Conservation (phyloP, 73 alveolate species). For the Durusdinium trenchii region DNA sequence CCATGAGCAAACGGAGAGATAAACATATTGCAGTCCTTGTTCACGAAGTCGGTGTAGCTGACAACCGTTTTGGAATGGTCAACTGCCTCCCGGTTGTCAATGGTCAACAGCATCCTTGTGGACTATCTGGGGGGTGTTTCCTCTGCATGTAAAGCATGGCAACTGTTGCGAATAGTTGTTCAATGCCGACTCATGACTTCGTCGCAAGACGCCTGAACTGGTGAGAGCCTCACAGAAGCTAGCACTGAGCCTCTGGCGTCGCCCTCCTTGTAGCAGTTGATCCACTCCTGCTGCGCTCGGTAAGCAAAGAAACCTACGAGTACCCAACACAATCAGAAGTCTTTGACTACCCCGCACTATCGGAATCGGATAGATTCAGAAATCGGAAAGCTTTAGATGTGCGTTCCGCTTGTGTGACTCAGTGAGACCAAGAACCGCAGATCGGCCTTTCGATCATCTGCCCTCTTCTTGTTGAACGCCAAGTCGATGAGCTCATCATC, state of each 20-base stretch:
- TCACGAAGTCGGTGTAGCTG: constrained; percentile 98
- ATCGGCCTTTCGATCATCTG: constrained; percentile 99
- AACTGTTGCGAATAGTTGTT: not conserved
- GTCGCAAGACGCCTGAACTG: not conserved
- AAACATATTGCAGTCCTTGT: constrained; percentile 94
- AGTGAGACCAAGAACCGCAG: too few relatives aligned
- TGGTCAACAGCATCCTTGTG: not conserved
- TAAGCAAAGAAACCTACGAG: not conserved
- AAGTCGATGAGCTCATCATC: constrained; percentile 99
- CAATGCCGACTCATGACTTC: not conserved
- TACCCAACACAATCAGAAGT: not conserved
- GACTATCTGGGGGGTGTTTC: not conserved
- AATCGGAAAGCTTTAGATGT: not conserved
- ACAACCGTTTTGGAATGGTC: constrained; percentile 97
- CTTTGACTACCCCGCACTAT: not conserved
- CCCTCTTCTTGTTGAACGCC: constrained; percentile 99
- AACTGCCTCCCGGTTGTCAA: constrained; percentile 66
- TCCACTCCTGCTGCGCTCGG: constrained; percentile 77
- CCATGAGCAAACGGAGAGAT: not conserved
- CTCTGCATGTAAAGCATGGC: not conserved
- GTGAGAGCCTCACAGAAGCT: not conserved
- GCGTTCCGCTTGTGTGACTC: too few relatives aligned
- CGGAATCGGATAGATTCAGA: not conserved
- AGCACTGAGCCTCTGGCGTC: not conserved
- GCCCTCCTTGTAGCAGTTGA: constrained; percentile 95